Evolutionary conservation across 129 eudicot species (phyloP).

Genomic region (Calendula officinalis): DNA sequence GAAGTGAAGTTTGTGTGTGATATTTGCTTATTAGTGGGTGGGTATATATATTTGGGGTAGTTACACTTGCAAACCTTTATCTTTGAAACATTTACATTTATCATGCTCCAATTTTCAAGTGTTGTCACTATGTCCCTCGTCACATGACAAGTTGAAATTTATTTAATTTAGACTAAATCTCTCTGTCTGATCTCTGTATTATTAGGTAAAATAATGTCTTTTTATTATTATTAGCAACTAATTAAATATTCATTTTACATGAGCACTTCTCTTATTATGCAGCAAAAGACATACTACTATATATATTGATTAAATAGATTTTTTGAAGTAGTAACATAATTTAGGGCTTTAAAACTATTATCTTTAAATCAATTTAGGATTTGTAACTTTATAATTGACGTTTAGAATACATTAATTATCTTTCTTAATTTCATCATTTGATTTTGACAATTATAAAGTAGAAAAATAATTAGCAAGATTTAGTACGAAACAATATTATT

Average conservation of each 20-base stretch:
- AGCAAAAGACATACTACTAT: too few species aligned
- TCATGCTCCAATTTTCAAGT: conserved; percentile 5
- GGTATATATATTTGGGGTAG: conserved; percentile 31
- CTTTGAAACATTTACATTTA: conserved; percentile 12
- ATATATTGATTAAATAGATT: too few species aligned
- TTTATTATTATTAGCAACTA: neutral
- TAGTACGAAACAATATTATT: too few species aligned
- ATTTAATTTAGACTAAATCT: conserved; percentile 10
- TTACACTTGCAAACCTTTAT: conserved; percentile 28
- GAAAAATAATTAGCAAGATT: too few species aligned
- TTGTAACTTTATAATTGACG: too few species aligned
- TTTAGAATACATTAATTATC: too few species aligned
- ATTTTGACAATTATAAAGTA: too few species aligned
- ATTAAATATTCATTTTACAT: neutral
- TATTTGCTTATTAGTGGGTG: conserved; percentile 15
- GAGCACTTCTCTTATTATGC: too few species aligned
- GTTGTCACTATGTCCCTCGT: conserved; percentile 1
- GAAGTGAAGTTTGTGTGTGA: conserved; percentile 22
- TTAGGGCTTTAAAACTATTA: too few species aligned
- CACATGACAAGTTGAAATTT: conserved; percentile 29
- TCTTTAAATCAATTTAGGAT: too few species aligned
- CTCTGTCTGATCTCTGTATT: conserved; percentile 22
- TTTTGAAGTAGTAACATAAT: too few species aligned
- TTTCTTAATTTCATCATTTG: too few species aligned
- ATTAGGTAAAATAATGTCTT: conserved; percentile 6